Evolutionary conservation across 305 asterid species (phyloP).

Genomic region (Lippia alba): DNA sequence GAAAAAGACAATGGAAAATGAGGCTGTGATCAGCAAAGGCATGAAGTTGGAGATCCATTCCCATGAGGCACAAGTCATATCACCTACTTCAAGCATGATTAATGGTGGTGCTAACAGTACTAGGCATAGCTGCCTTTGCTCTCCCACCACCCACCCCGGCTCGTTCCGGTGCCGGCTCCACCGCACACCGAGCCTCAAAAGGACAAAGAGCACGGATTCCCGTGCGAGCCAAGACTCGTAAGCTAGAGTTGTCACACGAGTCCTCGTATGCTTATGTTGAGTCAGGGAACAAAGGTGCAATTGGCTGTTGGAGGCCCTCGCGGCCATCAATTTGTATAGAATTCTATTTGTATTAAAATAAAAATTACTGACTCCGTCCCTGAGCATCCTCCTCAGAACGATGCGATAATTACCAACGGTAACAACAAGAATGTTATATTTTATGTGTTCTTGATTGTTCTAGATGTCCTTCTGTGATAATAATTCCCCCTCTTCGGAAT

Average conservation of each 20-base stretch:
- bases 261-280: background rate
- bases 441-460: background rate
- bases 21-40: slow-evolving; percentile 39
- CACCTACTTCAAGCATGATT: slow-evolving; percentile 23
- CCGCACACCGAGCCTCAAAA: slow-evolving; percentile 46
- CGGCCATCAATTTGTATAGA: background rate
- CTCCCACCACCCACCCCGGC: slow-evolving; percentile 78
- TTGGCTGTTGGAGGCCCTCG: background rate
- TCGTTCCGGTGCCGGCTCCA: slow-evolving; percentile 77
- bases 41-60: slow-evolving; percentile 45
- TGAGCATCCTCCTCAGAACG: slow-evolving; percentile 4
- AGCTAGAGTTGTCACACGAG: slow-evolving; percentile 38
- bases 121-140: slow-evolving; percentile 59
- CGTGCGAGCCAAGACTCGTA: slow-evolving; percentile 35
- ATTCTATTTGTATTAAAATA: too few relatives aligned
- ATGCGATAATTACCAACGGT: slow-evolving; percentile 27
- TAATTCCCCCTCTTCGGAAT: background rate
- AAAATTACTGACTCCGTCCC: too few relatives aligned
- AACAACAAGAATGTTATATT: background rate
- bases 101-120: slow-evolving; percentile 44
- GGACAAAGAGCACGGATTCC: slow-evolving; percentile 56
- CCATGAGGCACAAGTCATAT: slow-evolving; percentile 25
- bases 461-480: background rate
- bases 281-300: background rate
- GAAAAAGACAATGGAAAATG: slow-evolving; percentile 24